Evolutionary conservation across 352 stramenopile species (phyloP), one percentile per base, ranked within the genome.

Genomic region (Pythium scleroteichum): DNA sequence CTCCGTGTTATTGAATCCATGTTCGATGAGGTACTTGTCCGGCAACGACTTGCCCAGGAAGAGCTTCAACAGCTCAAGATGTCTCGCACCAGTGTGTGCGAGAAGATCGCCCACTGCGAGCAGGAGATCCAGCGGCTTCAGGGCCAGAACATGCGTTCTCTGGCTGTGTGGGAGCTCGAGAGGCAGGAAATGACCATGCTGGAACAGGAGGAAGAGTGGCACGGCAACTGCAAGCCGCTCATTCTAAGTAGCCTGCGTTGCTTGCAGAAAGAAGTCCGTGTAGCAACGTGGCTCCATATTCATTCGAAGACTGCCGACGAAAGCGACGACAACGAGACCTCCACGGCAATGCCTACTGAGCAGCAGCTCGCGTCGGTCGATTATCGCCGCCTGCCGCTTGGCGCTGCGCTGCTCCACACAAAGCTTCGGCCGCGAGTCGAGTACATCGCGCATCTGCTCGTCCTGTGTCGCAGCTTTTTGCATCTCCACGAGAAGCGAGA

Each of bases 181-280:
- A 59, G 64, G 45, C 23, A 60, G 2, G 74, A 83, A 29, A 66
- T 73, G 35, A 29, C 47, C 4, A 60, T 71, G n/a, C 52, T 78
- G 2, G 71, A 79, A 51, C 38, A 63, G 17, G 74, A 83, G 35
- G 74, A 78, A 32, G 57, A 38, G 19, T 83, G 74, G 74, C 74
- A 83, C 24, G 72, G 71, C 10, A 61, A 83, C 42, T 83, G 71
- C 52, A 83, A 83, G 33, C 45, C 71, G 39, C 67, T 83, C 4
- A 53, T 80, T 33, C 44, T 80, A 17, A 55, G 49, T 22, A 76
- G 60, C n/a, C 17, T 83, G n/a, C 22, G 39, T 1, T 47, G 65
- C 14, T 26, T 83, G 2, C 51, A 64, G 6, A 39, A 51, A 1
- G 50, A 60, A 2, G 56, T 56, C 5, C 68, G 64, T 19, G 50